Evolutionary conservation across 2,329 filamentous ascomycete species (phyloP).

Genomic region (Claviceps sp.): DNA sequence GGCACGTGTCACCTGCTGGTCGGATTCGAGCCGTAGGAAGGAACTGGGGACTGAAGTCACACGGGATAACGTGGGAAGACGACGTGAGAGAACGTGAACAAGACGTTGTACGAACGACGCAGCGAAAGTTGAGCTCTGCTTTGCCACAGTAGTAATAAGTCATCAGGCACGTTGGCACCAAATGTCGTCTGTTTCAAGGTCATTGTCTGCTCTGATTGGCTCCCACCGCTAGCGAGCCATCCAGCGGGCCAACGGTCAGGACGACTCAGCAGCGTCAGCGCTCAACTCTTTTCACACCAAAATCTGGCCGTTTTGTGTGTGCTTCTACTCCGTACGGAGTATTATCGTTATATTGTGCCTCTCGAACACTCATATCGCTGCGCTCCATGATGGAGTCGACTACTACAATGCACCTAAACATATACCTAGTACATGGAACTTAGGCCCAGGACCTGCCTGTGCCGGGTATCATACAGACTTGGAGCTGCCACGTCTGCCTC

Average conservation of each 20-base stretch:
- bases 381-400: neutral
- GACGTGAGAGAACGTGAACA: neutral
- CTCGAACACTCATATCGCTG: neutral
- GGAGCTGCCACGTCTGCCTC: neutral
- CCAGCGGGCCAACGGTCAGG: too few relatives aligned
- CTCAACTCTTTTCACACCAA: too few relatives aligned
- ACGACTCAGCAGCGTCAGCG: too few relatives aligned
- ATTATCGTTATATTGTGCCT: neutral
- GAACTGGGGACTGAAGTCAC: neutral
- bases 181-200: too few relatives aligned
- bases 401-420: neutral
- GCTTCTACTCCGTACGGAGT: neutral
- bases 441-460: neutral
- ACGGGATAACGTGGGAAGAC: neutral
- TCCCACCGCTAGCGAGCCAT: too few relatives aligned
- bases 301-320: neutral
- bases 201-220: too few relatives aligned
- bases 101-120: too few relatives aligned
- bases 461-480: neutral
- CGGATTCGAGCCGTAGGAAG: neutral
- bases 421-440: neutral
- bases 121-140: too few relatives aligned
- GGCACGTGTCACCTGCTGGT: neutral
- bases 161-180: too few relatives aligned
- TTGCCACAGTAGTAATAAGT: too few relatives aligned